Evolutionary conservation across 2,329 filamentous ascomycete species (phyloP).

Genomic region (Cadophora sp.): DNA sequence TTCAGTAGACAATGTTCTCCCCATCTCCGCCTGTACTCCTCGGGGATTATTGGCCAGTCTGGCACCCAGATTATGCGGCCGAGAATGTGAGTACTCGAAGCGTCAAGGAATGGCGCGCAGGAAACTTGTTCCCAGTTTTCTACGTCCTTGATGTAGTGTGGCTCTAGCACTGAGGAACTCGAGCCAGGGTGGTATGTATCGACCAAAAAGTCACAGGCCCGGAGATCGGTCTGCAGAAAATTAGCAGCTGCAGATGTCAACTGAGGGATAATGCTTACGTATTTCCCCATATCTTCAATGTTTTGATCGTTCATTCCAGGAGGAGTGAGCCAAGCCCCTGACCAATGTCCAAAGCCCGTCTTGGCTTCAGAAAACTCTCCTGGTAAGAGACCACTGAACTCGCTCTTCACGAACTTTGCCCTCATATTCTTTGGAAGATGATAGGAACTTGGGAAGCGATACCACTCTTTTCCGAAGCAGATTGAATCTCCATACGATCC

Average conservation of each 20-base stretch:
- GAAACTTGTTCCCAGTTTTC: constrained; percentile 79
- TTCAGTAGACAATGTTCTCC: constrained; percentile 86
- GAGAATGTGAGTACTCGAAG: constrained; percentile 73
- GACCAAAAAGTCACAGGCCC: constrained; percentile 81
- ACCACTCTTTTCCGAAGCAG: constrained; percentile 97
- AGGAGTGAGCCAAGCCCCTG: constrained; percentile 84
- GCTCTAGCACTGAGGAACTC: constrained; percentile 71
- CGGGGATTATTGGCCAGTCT: constrained; percentile 71
- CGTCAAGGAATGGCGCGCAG: constrained; percentile 83
- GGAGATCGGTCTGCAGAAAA: constrained; percentile 64
- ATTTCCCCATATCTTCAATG: constrained; percentile 85
- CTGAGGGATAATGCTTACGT: constrained; percentile 58
- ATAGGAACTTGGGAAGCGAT: constrained; percentile 93
- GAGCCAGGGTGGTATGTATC: constrained; percentile 80
- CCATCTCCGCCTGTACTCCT: constrained; percentile 77
- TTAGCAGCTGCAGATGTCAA: not conserved
- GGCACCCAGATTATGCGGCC: constrained; percentile 86
- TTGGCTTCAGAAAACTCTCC: constrained; percentile 85
- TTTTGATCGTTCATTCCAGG: constrained; percentile 92
- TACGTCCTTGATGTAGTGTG: constrained; percentile 77
- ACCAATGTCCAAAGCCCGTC: constrained; percentile 71
- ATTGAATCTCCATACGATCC: constrained; percentile 71
- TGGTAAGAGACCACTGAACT: constrained; percentile 87
- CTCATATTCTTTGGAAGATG: constrained; percentile 84
- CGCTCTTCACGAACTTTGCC: constrained; percentile 89